Evolutionary conservation across 257 asterid species (phyloP), one percentile per base, ranked within the genome.

Genomic region (Osmanthus fragrans): DNA sequence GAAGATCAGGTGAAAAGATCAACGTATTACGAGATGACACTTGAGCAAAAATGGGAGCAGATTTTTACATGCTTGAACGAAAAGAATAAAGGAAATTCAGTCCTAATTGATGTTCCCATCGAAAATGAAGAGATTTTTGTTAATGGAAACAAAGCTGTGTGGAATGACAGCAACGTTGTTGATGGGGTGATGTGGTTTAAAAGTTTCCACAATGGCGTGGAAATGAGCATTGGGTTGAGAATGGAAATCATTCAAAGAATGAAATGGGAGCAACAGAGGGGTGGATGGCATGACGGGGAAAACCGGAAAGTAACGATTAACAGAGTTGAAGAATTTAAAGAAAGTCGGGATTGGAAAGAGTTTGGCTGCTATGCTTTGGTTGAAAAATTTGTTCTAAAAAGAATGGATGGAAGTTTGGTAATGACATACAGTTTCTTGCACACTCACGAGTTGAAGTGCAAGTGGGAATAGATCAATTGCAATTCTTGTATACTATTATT

Each of bases 211-310:
- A 75, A 34, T 32, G 80, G 58, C 10, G 85, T 51, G 45, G 39
- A 66, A 60, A n/a, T 27, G 23, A 76, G 80, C 18, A 82, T 90
- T 25, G 97, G 96, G 7, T 67, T 89, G 88, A 87, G 90, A 51
- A 71, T 69, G 23, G 97, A 92, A 75, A 15, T 91, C 7, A 85
- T 87, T 21, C 76, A 87, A 19, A 80, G 92, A 77, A 86, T 88
- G 88, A 87, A 84, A 67, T 90, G 96, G 96, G 96, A 92, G 81
- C 80, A 84, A 79, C 73, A 51, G 56, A 90, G 85, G 58, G 80
- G 64, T 1, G 95, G 96, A 29, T 82, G 84, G 84, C 6, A n/a
- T 8, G 82, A 75, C 40, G 82, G 86, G 60, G 88, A 73, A 1
- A 80, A 66, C 51, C 82, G 56, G 56, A 49, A 71, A 74, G 84